phyloP scores from a whole-genome alignment of 495 filamentous ascomycete species.

The Viridothelium virens region DNA sequence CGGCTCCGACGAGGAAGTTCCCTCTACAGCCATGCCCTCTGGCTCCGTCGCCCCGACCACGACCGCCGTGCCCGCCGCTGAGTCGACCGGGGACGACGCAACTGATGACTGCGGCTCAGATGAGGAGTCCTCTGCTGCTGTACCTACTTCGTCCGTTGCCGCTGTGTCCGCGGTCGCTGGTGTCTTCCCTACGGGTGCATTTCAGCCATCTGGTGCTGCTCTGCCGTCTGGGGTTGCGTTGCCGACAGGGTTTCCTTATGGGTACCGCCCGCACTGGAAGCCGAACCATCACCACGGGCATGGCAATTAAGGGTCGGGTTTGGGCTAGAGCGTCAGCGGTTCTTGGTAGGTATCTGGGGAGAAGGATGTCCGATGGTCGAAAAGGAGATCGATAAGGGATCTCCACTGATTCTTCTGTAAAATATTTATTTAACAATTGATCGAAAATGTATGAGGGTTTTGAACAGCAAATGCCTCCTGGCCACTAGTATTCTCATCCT shows the following conservation, averaged over 20 bases:
- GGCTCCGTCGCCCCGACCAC: not conserved
- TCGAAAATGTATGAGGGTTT: no score
- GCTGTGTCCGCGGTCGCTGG: not conserved
- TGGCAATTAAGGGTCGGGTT: not conserved
- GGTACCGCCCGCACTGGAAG: not conserved
- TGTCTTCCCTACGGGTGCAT: not conserved
- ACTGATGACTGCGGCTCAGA: conserved; percentile 1
- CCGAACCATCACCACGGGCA: not conserved
- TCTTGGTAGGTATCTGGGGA: not conserved
- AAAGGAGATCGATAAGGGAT: no score
- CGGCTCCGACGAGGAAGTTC: no score
- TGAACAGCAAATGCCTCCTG: no score
- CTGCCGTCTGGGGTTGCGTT: not conserved
- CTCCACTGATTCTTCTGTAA: no score
- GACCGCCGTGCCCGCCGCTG: not conserved
- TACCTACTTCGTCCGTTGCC: not conserved
- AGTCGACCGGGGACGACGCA: not conserved
- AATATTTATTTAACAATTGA: no score
- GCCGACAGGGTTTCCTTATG: not conserved
- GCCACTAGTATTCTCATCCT: no score
- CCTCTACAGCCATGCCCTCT: no score
- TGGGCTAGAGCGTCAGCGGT: not conserved
- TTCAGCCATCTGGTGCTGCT: not conserved
- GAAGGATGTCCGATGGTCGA: not conserved
- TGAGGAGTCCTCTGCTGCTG: not conserved